phyloP scores from a whole-genome alignment of 305 asterid species.

The Solanum hybrid region DNA sequence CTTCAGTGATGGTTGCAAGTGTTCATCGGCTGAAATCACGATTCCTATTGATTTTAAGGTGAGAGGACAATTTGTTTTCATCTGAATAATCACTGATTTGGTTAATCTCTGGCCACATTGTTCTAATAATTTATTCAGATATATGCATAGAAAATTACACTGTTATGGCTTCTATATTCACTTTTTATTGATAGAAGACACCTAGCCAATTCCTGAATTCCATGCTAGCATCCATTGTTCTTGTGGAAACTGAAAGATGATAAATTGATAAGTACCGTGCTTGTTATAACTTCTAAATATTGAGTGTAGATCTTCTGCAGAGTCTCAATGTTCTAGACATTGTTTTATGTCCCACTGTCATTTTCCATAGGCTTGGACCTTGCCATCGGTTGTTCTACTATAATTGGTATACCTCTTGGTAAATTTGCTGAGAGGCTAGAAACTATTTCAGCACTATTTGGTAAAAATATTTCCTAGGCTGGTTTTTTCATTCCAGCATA shows the following conservation, averaged over 20 bases:
- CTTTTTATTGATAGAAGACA: background rate
- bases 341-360: background rate
- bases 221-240: background rate
- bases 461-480: background rate
- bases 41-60: constrained; percentile 80
- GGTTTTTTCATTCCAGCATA: background rate
- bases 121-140: background rate
- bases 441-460: background rate
- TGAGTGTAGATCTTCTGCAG: background rate
- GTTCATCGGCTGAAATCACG: constrained; percentile 39
- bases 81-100: background rate
- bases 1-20: constrained; percentile 79
- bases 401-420: background rate
- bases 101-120: background rate
- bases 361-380: background rate
- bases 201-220: background rate
- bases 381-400: background rate
- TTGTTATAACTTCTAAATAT: background rate
- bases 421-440: background rate
- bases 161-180: background rate
- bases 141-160: background rate
- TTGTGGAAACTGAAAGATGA: background rate
- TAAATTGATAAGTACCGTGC: background rate
- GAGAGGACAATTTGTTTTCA: background rate
- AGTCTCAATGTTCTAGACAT: background rate